Conservation (phyloP, 352 stramenopile genomes). For the Globisporangium takayamanum region DNA sequence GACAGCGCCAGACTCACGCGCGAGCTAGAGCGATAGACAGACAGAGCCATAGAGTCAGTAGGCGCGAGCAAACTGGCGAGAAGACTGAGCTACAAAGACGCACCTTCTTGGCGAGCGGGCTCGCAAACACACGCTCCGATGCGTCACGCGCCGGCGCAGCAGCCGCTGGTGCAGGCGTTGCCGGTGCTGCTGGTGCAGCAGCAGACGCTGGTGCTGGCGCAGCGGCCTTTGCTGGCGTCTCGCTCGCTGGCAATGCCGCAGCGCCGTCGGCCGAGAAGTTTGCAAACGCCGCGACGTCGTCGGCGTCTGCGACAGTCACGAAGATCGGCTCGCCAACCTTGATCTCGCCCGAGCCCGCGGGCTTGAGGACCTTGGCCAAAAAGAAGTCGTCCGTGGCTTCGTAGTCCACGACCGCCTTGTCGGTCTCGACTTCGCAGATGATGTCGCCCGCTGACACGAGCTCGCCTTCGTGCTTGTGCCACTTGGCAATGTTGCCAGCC, state of each 20-base stretch:
- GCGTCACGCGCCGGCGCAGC: slow-evolving; percentile 12
- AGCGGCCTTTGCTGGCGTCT: slow-evolving; percentile 20
- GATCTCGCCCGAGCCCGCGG: slow-evolving; percentile 83
- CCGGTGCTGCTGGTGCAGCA: no score
- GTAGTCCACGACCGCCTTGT: slow-evolving; percentile 98
- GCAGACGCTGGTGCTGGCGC: slow-evolving; percentile 7
- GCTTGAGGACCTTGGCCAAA: slow-evolving; percentile 93
- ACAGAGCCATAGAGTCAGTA: slow-evolving; percentile 38
- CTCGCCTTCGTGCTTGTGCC: slow-evolving; percentile 91
- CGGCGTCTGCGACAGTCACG: slow-evolving; percentile 49
- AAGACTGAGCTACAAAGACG: background rate
- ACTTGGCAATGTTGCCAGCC: slow-evolving; percentile 92
- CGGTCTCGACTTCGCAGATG: slow-evolving; percentile 95
- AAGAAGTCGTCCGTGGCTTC: slow-evolving; percentile 95
- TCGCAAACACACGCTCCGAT: slow-evolving; percentile 88
- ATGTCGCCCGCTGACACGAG: slow-evolving; percentile 89
- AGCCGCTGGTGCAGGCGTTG: slow-evolving; percentile 10
- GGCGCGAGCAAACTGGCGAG: background rate
- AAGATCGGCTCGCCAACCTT: slow-evolving; percentile 67
- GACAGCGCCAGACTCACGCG: slow-evolving; percentile 68
- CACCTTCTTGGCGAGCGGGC: slow-evolving; percentile 92
- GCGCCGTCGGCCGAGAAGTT: slow-evolving; percentile 41
- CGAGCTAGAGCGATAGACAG: slow-evolving; percentile 38
- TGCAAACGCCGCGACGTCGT: slow-evolving; percentile 50
- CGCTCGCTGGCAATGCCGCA: slow-evolving; percentile 13